Conservation (phyloP, 345 rosid genomes). For the Linum tenue region DNA sequence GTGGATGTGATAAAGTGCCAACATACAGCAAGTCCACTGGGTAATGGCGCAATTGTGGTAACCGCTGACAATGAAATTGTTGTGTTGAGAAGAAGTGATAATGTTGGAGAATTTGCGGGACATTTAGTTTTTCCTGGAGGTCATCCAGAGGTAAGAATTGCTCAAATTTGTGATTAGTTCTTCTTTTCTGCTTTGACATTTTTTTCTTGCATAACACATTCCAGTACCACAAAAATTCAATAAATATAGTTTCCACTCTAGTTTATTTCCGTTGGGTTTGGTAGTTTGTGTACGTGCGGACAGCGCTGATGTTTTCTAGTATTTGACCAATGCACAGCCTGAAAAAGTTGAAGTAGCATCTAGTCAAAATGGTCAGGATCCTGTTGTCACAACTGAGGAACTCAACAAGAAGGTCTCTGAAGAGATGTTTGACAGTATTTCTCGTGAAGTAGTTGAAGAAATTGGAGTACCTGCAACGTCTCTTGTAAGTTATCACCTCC, state of each 20-base stretch:
- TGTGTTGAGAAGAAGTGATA: constrained; percentile 63
- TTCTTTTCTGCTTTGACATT: not conserved
- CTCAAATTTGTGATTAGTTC: not conserved
- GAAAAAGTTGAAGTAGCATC: constrained; percentile 41
- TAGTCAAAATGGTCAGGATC: constrained; percentile 23
- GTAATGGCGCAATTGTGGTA: constrained; percentile 72
- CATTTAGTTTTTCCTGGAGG: constrained; percentile 89
- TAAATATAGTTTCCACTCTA: too few species aligned
- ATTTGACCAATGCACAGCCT: constrained; percentile 35
- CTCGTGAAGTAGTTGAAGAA: constrained; percentile 80
- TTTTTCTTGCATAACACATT: not conserved
- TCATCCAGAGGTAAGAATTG: constrained; percentile 69
- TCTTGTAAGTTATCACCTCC: constrained; percentile 39
- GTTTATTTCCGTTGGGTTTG: too few species aligned
- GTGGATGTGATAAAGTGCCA: constrained; percentile 58
- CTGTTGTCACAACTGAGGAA: constrained; percentile 18
- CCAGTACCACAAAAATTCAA: not conserved
- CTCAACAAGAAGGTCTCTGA: constrained; percentile 43
- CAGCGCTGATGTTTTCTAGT: too few species aligned
- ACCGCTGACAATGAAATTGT: constrained; percentile 65
- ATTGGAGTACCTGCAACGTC: constrained; percentile 71
- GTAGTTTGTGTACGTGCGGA: too few species aligned
- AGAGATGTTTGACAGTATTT: constrained; percentile 77
- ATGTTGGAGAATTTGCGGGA: constrained; percentile 92
- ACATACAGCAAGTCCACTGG: constrained; percentile 76